A percentile compares a stretch with the other conserved stretches of the same genome.
These are phyloP conservation scores for Trichosanthes truncata DNA, from an alignment of 306 rosid genomes.

Conservation along the genomic window DNA sequence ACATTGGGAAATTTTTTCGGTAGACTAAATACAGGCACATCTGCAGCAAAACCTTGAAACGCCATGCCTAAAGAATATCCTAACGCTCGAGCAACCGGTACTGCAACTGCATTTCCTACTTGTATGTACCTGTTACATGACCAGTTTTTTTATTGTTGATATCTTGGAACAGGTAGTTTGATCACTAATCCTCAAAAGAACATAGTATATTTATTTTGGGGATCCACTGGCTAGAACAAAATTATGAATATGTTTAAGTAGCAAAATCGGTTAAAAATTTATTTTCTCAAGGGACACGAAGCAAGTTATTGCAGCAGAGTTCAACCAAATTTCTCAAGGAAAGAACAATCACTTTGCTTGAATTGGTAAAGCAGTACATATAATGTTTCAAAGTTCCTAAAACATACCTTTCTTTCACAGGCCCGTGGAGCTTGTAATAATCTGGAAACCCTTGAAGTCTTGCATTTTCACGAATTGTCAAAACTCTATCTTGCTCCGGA, in stretches of 20 bases:
- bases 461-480: conserved; percentile 55
- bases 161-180: too few species aligned
- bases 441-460: conserved; percentile 80
- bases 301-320: neutral
- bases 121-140: conserved; percentile 53
- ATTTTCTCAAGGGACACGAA: neutral
- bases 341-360: neutral
- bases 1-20: conserved; percentile 42
- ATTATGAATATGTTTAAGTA: neutral
- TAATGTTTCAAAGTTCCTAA: neutral
- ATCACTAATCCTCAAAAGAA: neutral
- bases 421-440: conserved; percentile 46
- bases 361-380: neutral
- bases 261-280: neutral
- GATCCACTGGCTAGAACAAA: neutral
- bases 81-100: conserved; percentile 65
- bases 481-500: conserved; percentile 54
- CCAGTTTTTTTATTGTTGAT: neutral
- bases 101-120: conserved; percentile 90
- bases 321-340: neutral
- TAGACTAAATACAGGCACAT: conserved; percentile 26
- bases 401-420: conserved; percentile 53
- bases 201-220: neutral
- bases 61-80: conserved; percentile 67
- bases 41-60: conserved; percentile 21